Base-by-base conservation (phyloP, 352 stramenopile genomes). In the Phytophthora hibernalis region DNA sequence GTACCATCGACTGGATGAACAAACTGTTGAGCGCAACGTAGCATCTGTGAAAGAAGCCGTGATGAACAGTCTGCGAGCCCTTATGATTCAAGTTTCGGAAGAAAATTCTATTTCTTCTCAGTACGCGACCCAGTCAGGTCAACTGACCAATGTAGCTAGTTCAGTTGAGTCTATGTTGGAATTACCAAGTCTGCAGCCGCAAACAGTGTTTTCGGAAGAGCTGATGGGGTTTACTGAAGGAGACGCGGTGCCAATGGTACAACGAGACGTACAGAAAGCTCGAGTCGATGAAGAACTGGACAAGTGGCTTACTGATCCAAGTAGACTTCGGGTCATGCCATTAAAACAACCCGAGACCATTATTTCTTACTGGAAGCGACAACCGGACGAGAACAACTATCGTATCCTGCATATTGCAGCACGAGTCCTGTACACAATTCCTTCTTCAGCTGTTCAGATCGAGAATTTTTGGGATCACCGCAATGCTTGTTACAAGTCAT, bases 221-320 rank as follows among this genome's bases (percentile, higher is more conserved):
- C 20, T 52, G 18, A 35, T 51, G 52, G 50, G 30, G 26, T 43
- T 45, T 45, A 45, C 38, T 5, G 38, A 45, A 24, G n/a, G 24
- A 21, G 38, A 21, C 2, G 38, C n/a, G 7, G 38, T 45, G 3
- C 15, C 38, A 22, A n/a, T 22, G 15, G 38, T 21, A 11, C 38
- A 45, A 12, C 38, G 38, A 45, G n/a, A 45, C 38, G 38, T 45
- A 3, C 59, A 56, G 28, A 51, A 68, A 37, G 31, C 33, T 26
- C 51, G 51, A 9, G 33, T 53, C 1, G 31, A 61, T 26, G 60
- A 68, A 51, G 60, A 68, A 20, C 6, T 68, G n/a, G 51, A 61
- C 1, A 20, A 51, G 10, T 68, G 51, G 42, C n/a, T 67, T 0
- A 21, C 31, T 11, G 59, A 61, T 33, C 24, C 57, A 15, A 57